Evolutionary conservation across 1,284 basidiomycete genomes (phyloP).

Genomic region (Gymnopus androsaceus): DNA sequence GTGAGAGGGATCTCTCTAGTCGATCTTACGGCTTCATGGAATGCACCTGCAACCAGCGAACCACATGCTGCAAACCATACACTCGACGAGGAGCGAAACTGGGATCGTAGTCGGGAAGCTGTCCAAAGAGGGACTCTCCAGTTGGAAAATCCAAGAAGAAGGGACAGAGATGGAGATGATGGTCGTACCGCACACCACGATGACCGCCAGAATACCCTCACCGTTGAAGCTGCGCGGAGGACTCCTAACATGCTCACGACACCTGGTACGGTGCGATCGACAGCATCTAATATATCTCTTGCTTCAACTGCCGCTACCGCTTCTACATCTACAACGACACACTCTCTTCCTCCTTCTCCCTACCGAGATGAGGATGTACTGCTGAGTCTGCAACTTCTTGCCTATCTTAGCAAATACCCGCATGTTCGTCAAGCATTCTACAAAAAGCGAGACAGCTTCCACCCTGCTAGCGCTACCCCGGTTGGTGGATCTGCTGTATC

Average conservation of each 20-base stretch:
- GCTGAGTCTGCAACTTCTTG: slow-evolving; percentile 88
- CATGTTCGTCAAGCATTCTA: slow-evolving; percentile 98
- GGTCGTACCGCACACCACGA: too few species aligned
- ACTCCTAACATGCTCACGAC: slow-evolving; percentile 9
- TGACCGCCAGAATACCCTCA: slow-evolving; percentile 1
- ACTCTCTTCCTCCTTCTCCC: slow-evolving; percentile 47
- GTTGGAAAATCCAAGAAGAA: not conserved
- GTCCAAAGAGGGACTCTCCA: not conserved
- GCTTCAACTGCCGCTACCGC: slow-evolving; percentile 19
- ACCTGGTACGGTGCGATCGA: slow-evolving; percentile 29
- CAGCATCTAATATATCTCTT: slow-evolving; percentile 10
- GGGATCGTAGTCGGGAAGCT: not conserved
- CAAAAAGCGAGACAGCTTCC: slow-evolving; percentile 73
- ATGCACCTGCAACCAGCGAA: not conserved
- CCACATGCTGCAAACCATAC: not conserved
- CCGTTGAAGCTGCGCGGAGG: not conserved
- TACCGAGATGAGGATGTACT: slow-evolving; percentile 96
- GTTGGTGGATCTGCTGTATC: not conserved
- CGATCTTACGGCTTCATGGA: not conserved
- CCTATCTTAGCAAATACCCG: slow-evolving; percentile 97
- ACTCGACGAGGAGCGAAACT: not conserved
- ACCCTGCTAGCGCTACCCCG: slow-evolving; percentile 63
- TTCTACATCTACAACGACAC: slow-evolving; percentile 25
- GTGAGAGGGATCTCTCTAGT: slow-evolving; percentile 3
- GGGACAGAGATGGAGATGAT: not conserved